These are phyloP conservation scores for Adenanthera pavonina DNA, from an alignment of 306 rosid genomes.

Conservation along the genomic window DNA sequence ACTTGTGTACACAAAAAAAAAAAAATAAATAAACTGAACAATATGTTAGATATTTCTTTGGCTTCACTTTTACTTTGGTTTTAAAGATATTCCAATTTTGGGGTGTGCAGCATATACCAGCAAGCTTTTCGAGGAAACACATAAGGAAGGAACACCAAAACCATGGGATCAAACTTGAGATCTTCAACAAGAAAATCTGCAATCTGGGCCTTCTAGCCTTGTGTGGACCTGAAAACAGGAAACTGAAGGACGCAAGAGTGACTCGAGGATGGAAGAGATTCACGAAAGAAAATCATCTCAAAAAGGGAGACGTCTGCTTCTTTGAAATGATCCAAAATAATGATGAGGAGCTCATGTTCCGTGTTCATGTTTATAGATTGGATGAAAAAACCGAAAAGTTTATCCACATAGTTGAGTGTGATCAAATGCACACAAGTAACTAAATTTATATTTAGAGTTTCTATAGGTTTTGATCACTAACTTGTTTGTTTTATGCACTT, in stretches of 20 bases:
- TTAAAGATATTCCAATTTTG: not conserved
- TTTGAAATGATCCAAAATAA: not conserved
- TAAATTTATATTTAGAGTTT: too few relatives aligned
- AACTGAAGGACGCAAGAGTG: not conserved
- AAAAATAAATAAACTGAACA: too few relatives aligned
- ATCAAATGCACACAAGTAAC: too few relatives aligned
- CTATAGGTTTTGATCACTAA: too few relatives aligned
- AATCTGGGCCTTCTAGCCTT: not conserved
- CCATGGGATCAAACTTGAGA: not conserved
- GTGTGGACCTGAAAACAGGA: not conserved
- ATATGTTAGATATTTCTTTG: too few relatives aligned
- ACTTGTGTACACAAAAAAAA: too few relatives aligned
- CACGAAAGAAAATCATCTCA: not conserved
- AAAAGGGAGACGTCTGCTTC: not conserved
- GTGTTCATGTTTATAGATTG: not conserved
- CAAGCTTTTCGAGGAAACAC: not conserved
- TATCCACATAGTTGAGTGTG: not conserved
- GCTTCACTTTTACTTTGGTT: too few relatives aligned
- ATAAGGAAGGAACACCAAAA: not conserved
- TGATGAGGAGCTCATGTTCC: not conserved
- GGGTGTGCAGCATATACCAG: not conserved
- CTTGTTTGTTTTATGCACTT: too few relatives aligned
- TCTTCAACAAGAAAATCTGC: not conserved
- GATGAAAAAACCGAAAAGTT: not conserved
- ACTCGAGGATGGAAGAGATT: not conserved